A percentile compares a stretch with the other conserved stretches of the same genome.
phyloP scores from a whole-genome alignment of 1,139 yeast species.

The Eremothecium sinecaudum region DNA sequence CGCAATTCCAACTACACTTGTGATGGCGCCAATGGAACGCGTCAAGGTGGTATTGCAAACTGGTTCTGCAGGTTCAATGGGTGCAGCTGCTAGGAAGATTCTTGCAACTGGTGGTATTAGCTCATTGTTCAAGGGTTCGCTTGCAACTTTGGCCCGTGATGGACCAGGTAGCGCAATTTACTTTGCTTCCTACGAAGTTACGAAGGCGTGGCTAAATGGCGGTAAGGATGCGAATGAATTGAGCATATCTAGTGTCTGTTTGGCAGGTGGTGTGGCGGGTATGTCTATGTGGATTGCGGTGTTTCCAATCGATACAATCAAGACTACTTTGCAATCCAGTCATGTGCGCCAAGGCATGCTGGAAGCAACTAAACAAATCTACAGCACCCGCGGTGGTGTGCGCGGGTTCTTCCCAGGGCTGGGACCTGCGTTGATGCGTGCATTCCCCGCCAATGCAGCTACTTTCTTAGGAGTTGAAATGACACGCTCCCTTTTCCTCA shows the following conservation, averaged over 20 bases:
- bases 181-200: conserved; percentile 85
- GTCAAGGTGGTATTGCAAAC: conserved; percentile 90
- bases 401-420: conserved; percentile 96
- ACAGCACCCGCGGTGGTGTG: conserved; percentile 61
- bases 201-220: conserved; percentile 54
- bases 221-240: conserved; percentile 33
- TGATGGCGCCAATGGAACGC: conserved; percentile 95
- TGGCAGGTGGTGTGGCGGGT: conserved; percentile 94
- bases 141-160: conserved; percentile 89
- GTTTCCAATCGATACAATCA: conserved; percentile 93
- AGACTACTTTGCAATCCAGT: conserved; percentile 74
- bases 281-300: conserved; percentile 95
- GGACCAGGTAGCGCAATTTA: conserved; percentile 98
- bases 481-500: conserved; percentile 60
- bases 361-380: conserved; percentile 55
- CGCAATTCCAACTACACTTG: conserved; percentile 88
- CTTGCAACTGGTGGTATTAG: conserved; percentile 73
- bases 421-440: conserved; percentile 88
- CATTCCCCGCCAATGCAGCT: conserved; percentile 98
- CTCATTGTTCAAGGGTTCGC: conserved; percentile 84
- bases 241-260: conserved; percentile 64
- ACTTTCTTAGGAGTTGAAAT: conserved; percentile 93
- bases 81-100: conserved; percentile 48
- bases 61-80: conserved; percentile 42
- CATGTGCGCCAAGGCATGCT: conserved; percentile 46